Conservation (phyloP, 139 green algal genomes). For the Tetraselmis striata region DNA sequence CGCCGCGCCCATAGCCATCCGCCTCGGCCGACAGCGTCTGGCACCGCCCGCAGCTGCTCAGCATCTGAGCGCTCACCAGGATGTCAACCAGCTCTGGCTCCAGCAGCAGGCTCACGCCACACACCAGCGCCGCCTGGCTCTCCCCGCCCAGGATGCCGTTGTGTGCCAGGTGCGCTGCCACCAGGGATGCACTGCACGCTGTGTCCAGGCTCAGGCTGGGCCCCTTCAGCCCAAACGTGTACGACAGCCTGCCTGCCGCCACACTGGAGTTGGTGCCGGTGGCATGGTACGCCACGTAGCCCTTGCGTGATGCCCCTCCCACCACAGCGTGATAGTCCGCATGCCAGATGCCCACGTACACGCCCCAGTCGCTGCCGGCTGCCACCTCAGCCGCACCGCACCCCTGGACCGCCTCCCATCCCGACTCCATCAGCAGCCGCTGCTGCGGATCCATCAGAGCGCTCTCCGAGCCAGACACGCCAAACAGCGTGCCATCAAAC, state of each 20-base stretch:
- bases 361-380: conserved; percentile 17
- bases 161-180: conserved; percentile 49
- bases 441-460: conserved; percentile 65
- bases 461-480: conserved; percentile 46
- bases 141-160: background rate
- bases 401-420: conserved; percentile 24
- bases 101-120: conserved; percentile 9
- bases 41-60: conserved; percentile 13
- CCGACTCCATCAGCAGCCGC: conserved; percentile 31
- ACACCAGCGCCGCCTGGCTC: background rate
- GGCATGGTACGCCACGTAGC: conserved; percentile 55
- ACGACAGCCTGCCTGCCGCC: conserved; percentile 72
- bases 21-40: conserved; percentile 23
- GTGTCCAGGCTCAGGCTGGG: conserved; percentile 64
- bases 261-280: conserved; percentile 52
- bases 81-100: background rate
- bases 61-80: conserved; percentile 12
- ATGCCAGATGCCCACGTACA: conserved; percentile 54
- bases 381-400: background rate
- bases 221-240: conserved; percentile 65
- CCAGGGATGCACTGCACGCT: conserved; percentile 70
- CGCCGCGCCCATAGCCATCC: conserved; percentile 22
- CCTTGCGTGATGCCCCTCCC: conserved; percentile 15
- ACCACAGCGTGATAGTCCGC: conserved; percentile 66
- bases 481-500: conserved; percentile 72